Percentiles rank a stretch among this genome's conserved stretches.
phyloP scores from a whole-genome alignment of 208 protist genomes.

The Crithidia acanthocephali region DNA sequence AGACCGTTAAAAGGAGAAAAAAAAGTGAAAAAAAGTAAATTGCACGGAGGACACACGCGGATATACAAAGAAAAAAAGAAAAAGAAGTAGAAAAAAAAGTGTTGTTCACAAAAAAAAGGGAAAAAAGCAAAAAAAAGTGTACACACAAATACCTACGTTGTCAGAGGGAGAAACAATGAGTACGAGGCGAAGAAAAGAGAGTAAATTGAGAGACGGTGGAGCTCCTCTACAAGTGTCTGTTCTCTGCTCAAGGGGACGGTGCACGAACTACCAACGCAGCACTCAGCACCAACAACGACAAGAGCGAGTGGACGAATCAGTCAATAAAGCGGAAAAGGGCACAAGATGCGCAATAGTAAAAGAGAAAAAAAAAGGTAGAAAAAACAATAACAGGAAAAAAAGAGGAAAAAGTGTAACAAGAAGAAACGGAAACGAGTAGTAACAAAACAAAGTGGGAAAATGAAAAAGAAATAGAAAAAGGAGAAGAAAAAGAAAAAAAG shows the following conservation, averaged over 20 bases:
- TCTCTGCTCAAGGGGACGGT: neutral
- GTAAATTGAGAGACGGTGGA: neutral
- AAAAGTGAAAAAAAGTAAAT: neutral
- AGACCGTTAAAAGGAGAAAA: neutral
- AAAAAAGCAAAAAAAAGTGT: neutral
- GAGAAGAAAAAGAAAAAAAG: conserved; percentile 20
- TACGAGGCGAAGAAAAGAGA: neutral
- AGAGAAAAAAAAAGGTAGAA: conserved; percentile 9
- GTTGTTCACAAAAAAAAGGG: neutral
- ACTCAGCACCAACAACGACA: too few relatives aligned
- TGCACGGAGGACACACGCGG: neutral
- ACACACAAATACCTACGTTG: neutral
- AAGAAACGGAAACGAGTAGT: conserved; percentile 14
- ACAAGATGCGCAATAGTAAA: neutral
- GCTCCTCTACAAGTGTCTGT: neutral
- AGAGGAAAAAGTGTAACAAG: conserved; percentile 12
- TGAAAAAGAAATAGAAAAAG: conserved; percentile 15
- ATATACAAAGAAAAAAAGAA: neutral
- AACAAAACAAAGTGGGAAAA: conserved; percentile 16
- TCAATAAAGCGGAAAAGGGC: too few relatives aligned
- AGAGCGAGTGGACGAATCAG: neutral
- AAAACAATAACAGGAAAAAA: neutral
- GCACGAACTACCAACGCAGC: too few relatives aligned
- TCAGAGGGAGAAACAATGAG: neutral
- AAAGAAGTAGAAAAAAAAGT: neutral